These are phyloP conservation scores for Chaetomium tenue DNA, from an alignment of 495 filamentous ascomycete species.

Conservation along the genomic window DNA sequence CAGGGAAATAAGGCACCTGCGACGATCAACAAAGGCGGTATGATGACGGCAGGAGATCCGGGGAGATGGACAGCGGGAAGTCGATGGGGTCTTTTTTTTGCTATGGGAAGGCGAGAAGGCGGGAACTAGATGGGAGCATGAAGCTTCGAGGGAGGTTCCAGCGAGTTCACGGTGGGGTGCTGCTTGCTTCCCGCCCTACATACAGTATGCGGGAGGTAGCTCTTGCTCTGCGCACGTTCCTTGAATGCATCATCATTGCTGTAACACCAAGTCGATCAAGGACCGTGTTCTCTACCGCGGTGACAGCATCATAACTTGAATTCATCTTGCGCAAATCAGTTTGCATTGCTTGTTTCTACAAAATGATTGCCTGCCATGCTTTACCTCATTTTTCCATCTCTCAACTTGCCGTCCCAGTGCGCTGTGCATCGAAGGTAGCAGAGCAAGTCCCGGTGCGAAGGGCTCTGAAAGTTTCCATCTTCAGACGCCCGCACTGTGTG, in stretches of 20 bases:
- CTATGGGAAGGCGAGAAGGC: slow-evolving; percentile 20
- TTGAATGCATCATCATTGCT: slow-evolving; percentile 23
- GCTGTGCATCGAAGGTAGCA: not conserved
- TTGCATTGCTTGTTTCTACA: not conserved
- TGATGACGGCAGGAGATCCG: slow-evolving; percentile 8
- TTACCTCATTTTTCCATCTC: not conserved
- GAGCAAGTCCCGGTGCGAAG: not conserved
- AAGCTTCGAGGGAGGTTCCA: slow-evolving; percentile 22
- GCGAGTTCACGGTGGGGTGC: slow-evolving; percentile 36
- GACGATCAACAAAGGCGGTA: slow-evolving; percentile 6
- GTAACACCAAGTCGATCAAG: slow-evolving; percentile 17
- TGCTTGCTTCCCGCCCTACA: slow-evolving; percentile 25
- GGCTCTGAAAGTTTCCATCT: slow-evolving; percentile 16
- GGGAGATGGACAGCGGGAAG: slow-evolving; percentile 17
- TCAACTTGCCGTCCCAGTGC: not conserved
- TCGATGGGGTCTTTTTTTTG: slow-evolving; percentile 10
- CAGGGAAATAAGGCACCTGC: not conserved
- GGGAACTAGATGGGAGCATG: slow-evolving; percentile 32
- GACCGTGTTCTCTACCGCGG: not conserved
- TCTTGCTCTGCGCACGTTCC: slow-evolving; percentile 16
- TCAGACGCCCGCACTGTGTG: not conserved
- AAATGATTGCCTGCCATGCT: not conserved
- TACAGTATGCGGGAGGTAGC: slow-evolving; percentile 18
- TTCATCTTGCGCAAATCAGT: not conserved
- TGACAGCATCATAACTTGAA: not conserved